Percentiles rank a stretch among this genome's conserved stretches.
Conservation (phyloP, 83 land plant genomes). For the Picea abies region DNA sequence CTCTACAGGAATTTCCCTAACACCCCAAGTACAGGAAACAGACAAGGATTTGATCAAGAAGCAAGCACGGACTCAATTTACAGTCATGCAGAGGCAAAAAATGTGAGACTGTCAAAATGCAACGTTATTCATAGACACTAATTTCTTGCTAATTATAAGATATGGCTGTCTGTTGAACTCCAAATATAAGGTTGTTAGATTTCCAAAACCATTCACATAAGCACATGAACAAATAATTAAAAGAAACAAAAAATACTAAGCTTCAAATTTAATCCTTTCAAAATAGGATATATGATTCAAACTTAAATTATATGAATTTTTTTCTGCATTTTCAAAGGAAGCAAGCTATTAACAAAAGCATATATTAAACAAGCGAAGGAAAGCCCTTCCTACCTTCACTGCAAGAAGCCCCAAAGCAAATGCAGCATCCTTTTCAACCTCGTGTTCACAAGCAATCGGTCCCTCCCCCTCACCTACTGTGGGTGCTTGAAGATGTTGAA, state of each 20-base stretch:
- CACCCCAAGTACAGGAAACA: too few species aligned
- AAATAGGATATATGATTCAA: neutral
- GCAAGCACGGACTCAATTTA: neutral
- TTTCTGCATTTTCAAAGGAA: neutral
- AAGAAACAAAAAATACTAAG: neutral
- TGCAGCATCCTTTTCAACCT: conserved; percentile 92
- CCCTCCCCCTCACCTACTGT: conserved; percentile 42
- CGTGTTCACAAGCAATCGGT: conserved; percentile 65
- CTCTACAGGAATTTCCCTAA: too few species aligned
- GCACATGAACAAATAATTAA: neutral
- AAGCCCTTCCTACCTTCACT: conserved; percentile 61
- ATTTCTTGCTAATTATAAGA: neutral
- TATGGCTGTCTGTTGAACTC: neutral
- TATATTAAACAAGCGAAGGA: neutral
- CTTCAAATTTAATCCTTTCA: neutral
- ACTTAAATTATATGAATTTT: neutral
- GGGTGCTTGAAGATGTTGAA: conserved; percentile 75
- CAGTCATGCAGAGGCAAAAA: neutral
- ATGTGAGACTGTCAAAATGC: neutral
- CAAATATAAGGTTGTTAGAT: neutral
- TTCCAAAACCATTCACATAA: neutral
- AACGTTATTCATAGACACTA: neutral
- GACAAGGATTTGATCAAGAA: neutral
- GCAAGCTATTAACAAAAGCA: neutral
- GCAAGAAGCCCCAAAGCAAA: conserved; percentile 91